phyloP scores from a whole-genome alignment of 2,329 filamentous ascomycete species.

The Talaromyces sp. region DNA sequence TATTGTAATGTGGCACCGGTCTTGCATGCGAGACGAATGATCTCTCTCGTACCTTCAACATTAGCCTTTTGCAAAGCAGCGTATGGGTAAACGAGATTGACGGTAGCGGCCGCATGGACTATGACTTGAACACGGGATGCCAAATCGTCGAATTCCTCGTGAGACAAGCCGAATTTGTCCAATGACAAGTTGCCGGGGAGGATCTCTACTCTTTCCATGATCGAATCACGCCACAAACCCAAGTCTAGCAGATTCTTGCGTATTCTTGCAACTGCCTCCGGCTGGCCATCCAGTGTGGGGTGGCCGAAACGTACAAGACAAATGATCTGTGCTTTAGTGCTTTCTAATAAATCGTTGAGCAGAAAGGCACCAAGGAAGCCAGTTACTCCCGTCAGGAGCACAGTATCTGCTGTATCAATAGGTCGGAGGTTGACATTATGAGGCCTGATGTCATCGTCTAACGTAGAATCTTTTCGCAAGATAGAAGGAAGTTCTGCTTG shows the following conservation, averaged over 20 bases:
- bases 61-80: constrained; percentile 71
- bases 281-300: constrained; percentile 60
- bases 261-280: constrained; percentile 68
- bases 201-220: constrained; percentile 75
- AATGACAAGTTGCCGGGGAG: constrained; percentile 70
- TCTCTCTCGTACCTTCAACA: constrained; percentile 73
- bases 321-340: constrained; percentile 65
- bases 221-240: constrained; percentile 71
- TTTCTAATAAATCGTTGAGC: constrained; percentile 65
- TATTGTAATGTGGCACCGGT: constrained; percentile 72
- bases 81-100: constrained; percentile 79
- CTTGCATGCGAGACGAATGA: constrained; percentile 66
- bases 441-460: constrained; percentile 68
- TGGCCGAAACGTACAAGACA: constrained; percentile 72
- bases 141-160: constrained; percentile 63
- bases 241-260: constrained; percentile 74
- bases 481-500: constrained; percentile 72
- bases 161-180: constrained; percentile 64
- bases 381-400: constrained; percentile 71
- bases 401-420: constrained; percentile 63
- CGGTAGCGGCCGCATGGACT: constrained; percentile 72
- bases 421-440: constrained; percentile 53
- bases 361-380: constrained; percentile 75
- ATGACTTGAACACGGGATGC: constrained; percentile 67
- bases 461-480: constrained; percentile 61